A percentile compares a stretch with the other conserved stretches of the same genome.
Conservation (phyloP, 768 basidiomycete species). For the Tulasnella sp. region DNA sequence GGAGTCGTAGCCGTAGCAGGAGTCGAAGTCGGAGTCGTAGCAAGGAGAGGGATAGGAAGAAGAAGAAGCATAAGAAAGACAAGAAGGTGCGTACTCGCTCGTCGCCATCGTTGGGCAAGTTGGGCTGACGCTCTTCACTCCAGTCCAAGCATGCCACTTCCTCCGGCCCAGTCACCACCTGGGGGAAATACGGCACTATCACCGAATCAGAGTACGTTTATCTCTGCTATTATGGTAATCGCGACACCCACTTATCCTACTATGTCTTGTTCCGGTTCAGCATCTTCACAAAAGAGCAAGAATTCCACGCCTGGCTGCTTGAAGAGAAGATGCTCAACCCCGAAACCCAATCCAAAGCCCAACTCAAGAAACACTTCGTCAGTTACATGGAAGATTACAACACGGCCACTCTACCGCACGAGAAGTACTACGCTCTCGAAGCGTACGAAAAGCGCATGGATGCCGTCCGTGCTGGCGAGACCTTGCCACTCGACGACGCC, state of each 20-base stretch:
- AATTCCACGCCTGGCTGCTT: conserved; percentile 89
- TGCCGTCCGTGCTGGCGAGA: conserved; percentile 78
- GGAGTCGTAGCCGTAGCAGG: conserved; percentile 31
- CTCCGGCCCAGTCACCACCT: conserved; percentile 50
- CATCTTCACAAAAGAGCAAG: conserved; percentile 71
- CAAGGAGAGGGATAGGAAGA: conserved; percentile 40
- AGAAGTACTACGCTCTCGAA: conserved; percentile 86
- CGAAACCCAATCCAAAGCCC: conserved; percentile 80
- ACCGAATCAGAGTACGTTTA: conserved; percentile 77
- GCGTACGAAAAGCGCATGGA: conserved; percentile 81
- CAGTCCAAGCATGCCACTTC: conserved; percentile 50
- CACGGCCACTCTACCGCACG: conserved; percentile 90
- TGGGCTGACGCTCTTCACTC: conserved; percentile 13
- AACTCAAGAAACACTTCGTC: conserved; percentile 78
- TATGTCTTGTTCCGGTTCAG: conserved; percentile 40
- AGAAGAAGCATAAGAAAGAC: conserved; percentile 64
- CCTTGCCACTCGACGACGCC: conserved; percentile 64
- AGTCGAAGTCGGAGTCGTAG: conserved; percentile 30
- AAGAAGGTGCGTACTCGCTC: conserved; percentile 49
- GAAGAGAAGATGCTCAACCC: conserved; percentile 91
- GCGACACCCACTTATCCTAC: conserved; percentile 1
- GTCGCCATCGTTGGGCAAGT: neutral
- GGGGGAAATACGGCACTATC: conserved; percentile 90
- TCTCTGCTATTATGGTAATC: neutral
- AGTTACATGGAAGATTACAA: conserved; percentile 68